Evolutionary conservation across 169 alveolate species (phyloP), one percentile per base, ranked within the genome.

Genomic region (Babesia ovata): DNA sequence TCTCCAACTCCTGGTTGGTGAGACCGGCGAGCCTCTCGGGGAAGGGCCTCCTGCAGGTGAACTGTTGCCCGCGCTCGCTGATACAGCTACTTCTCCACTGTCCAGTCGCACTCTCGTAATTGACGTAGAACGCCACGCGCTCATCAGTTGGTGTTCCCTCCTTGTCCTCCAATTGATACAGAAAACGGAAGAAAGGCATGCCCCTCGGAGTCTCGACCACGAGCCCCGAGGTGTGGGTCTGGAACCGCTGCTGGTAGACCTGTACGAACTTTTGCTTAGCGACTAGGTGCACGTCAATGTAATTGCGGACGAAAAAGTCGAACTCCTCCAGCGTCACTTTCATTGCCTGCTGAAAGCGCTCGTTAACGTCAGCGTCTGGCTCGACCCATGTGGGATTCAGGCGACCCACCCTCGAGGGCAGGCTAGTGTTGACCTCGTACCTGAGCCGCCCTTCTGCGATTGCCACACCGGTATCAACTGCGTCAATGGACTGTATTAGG

Each of bases 401-500:
- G 50, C 96, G 77, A 29, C 83, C 88, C 22, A 95, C 92, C 57
- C 97, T 76, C 46, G 75, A 22, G 46, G 91, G 63, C 67, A 94
- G 76, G 36, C 86, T 76, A 0, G 97, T 93, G 44, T 62, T 57
- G 50, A 85, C 86, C 36, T 76, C 74, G 86, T 93, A 95, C 79
- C 82, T 84, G 19, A 91, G 84, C 22, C 72, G 83, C 22, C 90
- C 87, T 61, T 89, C 95, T 7, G 87, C 79, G 50, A 90, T 76
- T 56, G 81, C 85, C 17, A 95, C 92, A 19, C 98, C 98, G 78
- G 94, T 95, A 85, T 95, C 98, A 36, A 87, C 60, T 7, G 97
- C 98, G 78, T 95, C 98, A 8, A 95, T 83, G 14, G 94, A 91
- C 79, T 90, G 92, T 8, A 95, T 86, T 59, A 95, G 90, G 33